Evolutionary conservation across 2,329 filamentous ascomycete species (phyloP).

Genomic region (Claviceps sp.): DNA sequence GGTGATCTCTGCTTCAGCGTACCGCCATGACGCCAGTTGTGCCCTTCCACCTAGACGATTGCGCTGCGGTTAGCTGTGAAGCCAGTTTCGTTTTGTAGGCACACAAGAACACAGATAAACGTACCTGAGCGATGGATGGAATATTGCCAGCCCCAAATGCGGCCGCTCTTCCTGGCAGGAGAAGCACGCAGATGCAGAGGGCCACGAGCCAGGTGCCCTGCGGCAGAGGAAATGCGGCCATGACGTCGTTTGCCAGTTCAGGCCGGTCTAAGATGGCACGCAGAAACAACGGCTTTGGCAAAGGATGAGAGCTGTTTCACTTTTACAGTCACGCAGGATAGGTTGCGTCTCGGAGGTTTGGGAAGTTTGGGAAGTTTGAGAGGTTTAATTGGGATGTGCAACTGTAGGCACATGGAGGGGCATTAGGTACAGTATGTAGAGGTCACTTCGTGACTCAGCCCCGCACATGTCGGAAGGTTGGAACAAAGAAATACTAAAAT

Average conservation of each 20-base stretch:
- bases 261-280: neutral
- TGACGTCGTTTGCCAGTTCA: conserved; percentile 17
- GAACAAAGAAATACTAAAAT: no score
- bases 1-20: conserved; percentile 7
- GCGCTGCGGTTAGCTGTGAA: neutral
- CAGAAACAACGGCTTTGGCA: neutral
- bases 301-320: neutral
- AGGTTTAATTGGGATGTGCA: no score
- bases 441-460: no score
- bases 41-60: conserved; percentile 43
- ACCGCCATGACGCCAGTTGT: conserved; percentile 59
- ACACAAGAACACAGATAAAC: neutral
- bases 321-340: no score
- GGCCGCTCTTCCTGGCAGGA: conserved; percentile 41
- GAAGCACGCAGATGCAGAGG: conserved; percentile 37
- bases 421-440: no score
- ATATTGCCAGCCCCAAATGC: conserved; percentile 62
- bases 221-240: conserved; percentile 34
- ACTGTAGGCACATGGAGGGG: no score
- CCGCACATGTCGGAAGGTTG: no score
- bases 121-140: conserved; percentile 44
- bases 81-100: neutral
- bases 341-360: no score
- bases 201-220: conserved; percentile 39
- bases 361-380: no score